A percentile compares a stretch with the other conserved stretches of the same genome.
Conservation (phyloP, 1,139 yeast species). For the Hemisphaericaspora subhashii region DNA sequence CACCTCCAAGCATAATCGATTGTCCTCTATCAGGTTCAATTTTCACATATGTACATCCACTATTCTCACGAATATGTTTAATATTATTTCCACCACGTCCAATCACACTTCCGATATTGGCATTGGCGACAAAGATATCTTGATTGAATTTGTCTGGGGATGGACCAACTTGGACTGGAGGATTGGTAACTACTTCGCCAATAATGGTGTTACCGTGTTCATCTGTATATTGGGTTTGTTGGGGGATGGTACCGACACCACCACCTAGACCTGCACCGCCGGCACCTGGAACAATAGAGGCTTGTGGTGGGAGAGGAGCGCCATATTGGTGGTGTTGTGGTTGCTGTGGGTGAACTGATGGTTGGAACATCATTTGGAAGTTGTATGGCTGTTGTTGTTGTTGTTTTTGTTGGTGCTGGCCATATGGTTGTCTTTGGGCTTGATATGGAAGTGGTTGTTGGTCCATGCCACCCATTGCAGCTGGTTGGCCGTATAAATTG, state of each 20-base stretch:
- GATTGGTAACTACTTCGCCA: slow-evolving; percentile 46
- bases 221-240: slow-evolving; percentile 41
- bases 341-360: slow-evolving; percentile 40
- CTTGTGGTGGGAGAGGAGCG: no score
- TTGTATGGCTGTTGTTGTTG: slow-evolving; percentile 30
- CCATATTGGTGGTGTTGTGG: slow-evolving; percentile 24
- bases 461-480: background rate
- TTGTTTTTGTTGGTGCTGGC: slow-evolving; percentile 14
- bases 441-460: slow-evolving; percentile 11
- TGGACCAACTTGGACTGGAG: slow-evolving; percentile 38
- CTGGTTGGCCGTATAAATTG: slow-evolving; percentile 14
- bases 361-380: slow-evolving; percentile 47
- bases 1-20: slow-evolving; percentile 54
- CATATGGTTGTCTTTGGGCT: slow-evolving; percentile 4
- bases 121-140: slow-evolving; percentile 74
- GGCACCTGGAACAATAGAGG: no score
- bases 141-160: slow-evolving; percentile 55
- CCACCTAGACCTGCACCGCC: slow-evolving; percentile 3
- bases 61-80: slow-evolving; percentile 71
- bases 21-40: slow-evolving; percentile 57
- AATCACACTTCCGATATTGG: slow-evolving; percentile 79
- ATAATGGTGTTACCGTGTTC: slow-evolving; percentile 47
- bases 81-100: slow-evolving; percentile 87
- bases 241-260: slow-evolving; percentile 22
- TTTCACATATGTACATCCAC: slow-evolving; percentile 73